Conservation (phyloP, 1,284 basidiomycete species). For the Irpex sp. region DNA sequence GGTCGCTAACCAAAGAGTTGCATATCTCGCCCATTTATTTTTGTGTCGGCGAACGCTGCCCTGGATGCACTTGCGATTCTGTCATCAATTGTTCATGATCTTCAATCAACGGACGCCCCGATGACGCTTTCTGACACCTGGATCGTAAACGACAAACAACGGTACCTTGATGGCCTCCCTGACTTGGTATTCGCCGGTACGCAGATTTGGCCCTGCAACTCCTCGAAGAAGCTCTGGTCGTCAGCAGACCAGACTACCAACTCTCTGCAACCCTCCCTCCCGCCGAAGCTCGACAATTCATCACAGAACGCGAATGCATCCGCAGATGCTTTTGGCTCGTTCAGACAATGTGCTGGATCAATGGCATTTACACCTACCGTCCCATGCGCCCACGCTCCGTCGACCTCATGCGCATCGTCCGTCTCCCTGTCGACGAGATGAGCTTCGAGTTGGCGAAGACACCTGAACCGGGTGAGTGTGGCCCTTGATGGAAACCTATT, state of each 20-base stretch:
- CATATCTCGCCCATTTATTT: not conserved
- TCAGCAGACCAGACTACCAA: constrained; percentile 53
- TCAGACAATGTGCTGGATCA: constrained; percentile 39
- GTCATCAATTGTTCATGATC: not conserved
- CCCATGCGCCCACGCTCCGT: constrained; percentile 23
- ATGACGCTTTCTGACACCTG: not conserved
- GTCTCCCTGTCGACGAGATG: constrained; percentile 70
- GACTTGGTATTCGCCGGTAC: not conserved
- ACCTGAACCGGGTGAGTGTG: constrained; percentile 51
- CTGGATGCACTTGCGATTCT: not conserved
- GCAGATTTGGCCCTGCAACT: constrained; percentile 62
- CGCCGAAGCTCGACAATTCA: constrained; percentile 49
- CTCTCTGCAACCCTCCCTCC: constrained; percentile 43
- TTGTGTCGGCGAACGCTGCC: not conserved
- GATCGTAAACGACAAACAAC: not conserved
- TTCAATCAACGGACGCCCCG: constrained; percentile 1
- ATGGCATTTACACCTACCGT: constrained; percentile 26
- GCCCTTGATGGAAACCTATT: not conserved
- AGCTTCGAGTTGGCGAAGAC: constrained; percentile 65
- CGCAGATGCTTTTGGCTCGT: constrained; percentile 77
- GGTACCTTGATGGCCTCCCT: not conserved
- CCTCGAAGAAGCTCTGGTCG: constrained; percentile 58
- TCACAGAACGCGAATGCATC: constrained; percentile 64
- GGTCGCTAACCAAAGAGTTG: constrained; percentile 4
- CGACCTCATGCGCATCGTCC: constrained; percentile 46